Evolutionary conservation across 306 rosid genomes (phyloP).

Genomic region (Gleditsia sinensis): DNA sequence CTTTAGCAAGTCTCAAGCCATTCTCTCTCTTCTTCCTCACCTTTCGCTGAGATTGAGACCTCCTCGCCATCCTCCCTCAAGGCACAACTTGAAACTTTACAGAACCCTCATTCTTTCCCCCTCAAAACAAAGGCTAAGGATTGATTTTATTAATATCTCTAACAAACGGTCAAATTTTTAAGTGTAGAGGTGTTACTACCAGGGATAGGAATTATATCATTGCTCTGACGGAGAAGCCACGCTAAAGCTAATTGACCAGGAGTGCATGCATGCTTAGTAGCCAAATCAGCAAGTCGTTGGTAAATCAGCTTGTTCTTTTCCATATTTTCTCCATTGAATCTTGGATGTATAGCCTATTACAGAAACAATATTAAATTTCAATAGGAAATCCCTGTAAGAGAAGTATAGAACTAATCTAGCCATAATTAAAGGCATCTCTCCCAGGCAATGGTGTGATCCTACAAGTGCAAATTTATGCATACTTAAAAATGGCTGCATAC

Average conservation of each 20-base stretch:
- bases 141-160: no score
- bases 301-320: conserved; percentile 65
- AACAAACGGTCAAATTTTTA: not conserved
- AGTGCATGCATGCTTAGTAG: conserved; percentile 56
- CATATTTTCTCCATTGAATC: conserved; percentile 66
- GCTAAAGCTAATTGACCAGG: conserved; percentile 75
- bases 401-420: not conserved
- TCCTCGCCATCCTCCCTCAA: no score
- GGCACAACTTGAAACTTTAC: no score
- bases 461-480: not conserved
- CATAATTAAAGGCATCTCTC: not conserved
- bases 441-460: no score
- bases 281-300: conserved; percentile 47
- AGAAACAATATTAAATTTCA: conserved; percentile 25
- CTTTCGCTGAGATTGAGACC: no score
- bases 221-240: conserved; percentile 74
- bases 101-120: no score
- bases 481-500: conserved; percentile 38
- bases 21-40: no score
- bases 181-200: conserved; percentile 43
- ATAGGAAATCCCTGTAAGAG: not conserved
- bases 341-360: conserved; percentile 57
- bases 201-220: conserved; percentile 68
- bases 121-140: no score
- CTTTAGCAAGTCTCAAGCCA: no score